Base-by-base conservation (phyloP, 805 yeast species). In the Ogataea nakhonphanomensis region DNA sequence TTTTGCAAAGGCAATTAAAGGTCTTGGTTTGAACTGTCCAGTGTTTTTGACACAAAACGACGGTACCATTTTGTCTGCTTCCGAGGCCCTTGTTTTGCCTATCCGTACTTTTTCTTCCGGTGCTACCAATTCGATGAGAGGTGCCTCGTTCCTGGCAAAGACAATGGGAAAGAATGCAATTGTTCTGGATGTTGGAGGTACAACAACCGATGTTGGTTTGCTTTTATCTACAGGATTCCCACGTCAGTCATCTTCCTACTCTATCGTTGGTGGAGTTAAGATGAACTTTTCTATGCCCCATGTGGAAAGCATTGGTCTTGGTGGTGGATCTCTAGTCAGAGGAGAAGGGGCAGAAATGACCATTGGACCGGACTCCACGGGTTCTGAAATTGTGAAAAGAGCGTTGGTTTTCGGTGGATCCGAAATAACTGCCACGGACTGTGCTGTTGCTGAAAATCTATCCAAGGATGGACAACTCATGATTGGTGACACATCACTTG, bases 261-360 rank as follows among this genome's bases (percentile, higher is more conserved):
- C 72, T 3, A 45, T 48, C 21, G 66, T 71, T 28, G 76, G 75
- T 11, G 77, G 76, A 26, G 77, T 73, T 6, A 54, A 71, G 39
- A 71, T 68, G 66, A 72, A 70, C 50, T 70, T 70, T 40, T 65
- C 74, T 8, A 72, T 70, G 76, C 76, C 76, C 3, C 74, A 70
- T 17, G 74, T 70, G 5, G 73, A 69, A 45, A 61, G 69, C 44
- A 67, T 73, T 39, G 78, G 78, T 3, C 58, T 72, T 2, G 77
- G 78, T 34, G 77, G 77, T 39, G 77, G 77, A 3, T 71, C 76
- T 2, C 55, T 69, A 13, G 72, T 72, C 2, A 51, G 68, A 36
- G 56, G 46, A 14, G 45, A 47, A 5, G 45, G 31, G 2, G 43
- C 24, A 3, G 34, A 38, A 2, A 30, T 67, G 8, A 55, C 63